Conservation (phyloP, 2,329 filamentous ascomycete genomes). For the Aspergillus sp. region DNA sequence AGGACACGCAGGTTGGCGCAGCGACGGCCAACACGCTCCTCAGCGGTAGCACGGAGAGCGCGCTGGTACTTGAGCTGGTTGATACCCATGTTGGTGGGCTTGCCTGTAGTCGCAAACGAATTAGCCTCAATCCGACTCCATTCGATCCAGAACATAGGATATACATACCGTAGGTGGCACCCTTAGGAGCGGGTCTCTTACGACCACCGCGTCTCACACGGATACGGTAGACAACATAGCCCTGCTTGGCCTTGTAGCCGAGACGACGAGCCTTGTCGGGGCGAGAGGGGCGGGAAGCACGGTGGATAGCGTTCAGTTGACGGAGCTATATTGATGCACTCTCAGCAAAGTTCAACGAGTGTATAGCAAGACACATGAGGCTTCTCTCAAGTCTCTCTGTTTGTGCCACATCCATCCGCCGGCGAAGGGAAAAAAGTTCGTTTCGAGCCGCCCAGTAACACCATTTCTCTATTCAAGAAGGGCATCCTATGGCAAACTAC, state of each 20-base stretch:
- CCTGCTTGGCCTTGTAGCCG: slow-evolving; percentile 99
- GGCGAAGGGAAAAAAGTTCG: slow-evolving; percentile 24
- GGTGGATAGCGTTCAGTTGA: slow-evolving; percentile 99
- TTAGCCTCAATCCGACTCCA: slow-evolving; percentile 30
- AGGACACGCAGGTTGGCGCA: slow-evolving; percentile 99
- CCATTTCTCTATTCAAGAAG: slow-evolving; percentile 25
- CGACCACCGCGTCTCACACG: slow-evolving; percentile 98
- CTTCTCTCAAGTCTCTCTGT: slow-evolving; percentile 25
- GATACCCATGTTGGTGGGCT: slow-evolving; percentile 99
- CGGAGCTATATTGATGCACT: slow-evolving; percentile 99
- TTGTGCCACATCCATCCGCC: slow-evolving; percentile 52
- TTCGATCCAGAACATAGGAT: slow-evolving; percentile 12
- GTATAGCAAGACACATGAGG: slow-evolving; percentile 73
- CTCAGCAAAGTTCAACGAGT: slow-evolving; percentile 99
- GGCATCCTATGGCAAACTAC: slow-evolving; percentile 36
- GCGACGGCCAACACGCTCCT: slow-evolving; percentile 99
- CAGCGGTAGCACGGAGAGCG: slow-evolving; percentile 94
- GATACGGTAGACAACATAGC: slow-evolving; percentile 99
- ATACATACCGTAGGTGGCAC: slow-evolving; percentile 92
- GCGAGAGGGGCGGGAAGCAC: slow-evolving; percentile 94
- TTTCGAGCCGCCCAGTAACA: slow-evolving; percentile 37
- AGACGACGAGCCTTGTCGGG: slow-evolving; percentile 99
- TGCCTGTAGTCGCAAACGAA: slow-evolving; percentile 64
- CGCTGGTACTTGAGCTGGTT: slow-evolving; percentile 99
- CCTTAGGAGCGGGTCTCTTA: slow-evolving; percentile 95